phyloP scores from a whole-genome alignment of 148 eudicot species.

The Dysphania ambrosioides region DNA sequence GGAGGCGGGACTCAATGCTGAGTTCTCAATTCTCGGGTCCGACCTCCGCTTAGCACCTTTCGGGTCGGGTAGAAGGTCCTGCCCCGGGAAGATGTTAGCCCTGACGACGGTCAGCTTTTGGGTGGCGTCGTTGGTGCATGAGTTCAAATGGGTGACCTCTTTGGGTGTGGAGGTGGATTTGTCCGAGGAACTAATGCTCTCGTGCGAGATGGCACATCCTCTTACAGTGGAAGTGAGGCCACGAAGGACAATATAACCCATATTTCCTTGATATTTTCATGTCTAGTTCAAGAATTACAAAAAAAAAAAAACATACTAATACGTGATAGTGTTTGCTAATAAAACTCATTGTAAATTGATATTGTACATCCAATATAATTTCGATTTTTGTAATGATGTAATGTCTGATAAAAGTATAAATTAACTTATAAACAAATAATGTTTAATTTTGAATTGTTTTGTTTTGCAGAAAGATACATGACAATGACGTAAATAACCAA shows the following conservation, averaged over 20 bases:
- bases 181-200: constrained; percentile 50
- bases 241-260: constrained; percentile 1
- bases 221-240: constrained; percentile 35
- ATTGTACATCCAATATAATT: too few relatives aligned
- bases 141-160: constrained; percentile 38
- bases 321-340: neutral
- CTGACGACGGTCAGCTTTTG: constrained; percentile 55
- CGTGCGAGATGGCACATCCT: constrained; percentile 69
- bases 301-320: neutral
- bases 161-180: constrained; percentile 37
- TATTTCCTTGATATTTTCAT: neutral
- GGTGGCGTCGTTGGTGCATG: constrained; percentile 51
- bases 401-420: too few relatives aligned
- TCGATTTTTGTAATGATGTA: too few relatives aligned
- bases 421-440: too few relatives aligned
- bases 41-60: constrained; percentile 65
- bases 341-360: neutral
- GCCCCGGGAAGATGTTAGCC: constrained; percentile 61
- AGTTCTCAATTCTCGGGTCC: constrained; percentile 54
- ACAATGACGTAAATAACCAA: too few relatives aligned
- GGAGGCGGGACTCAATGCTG: constrained; percentile 1
- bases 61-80: constrained; percentile 62
- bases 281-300: too few relatives aligned
- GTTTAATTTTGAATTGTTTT: too few relatives aligned
- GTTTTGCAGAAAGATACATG: too few relatives aligned